Percentiles rank a stretch among this genome's conserved stretches.
Evolutionary conservation across 202 grass and related monocot genomes (phyloP).

Genomic region (Digitaria exilis): DNA sequence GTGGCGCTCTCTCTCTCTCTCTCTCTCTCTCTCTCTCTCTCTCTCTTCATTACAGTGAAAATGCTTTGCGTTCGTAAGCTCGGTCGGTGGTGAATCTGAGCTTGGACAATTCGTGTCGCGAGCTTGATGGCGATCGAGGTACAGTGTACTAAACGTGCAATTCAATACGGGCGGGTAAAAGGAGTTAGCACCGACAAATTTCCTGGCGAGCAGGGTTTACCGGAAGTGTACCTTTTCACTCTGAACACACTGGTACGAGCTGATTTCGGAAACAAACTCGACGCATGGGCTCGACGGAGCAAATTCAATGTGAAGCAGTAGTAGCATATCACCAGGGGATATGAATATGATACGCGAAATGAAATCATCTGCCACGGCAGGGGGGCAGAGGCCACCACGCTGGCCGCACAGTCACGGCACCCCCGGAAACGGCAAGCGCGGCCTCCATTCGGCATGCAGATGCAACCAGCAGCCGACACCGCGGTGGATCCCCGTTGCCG

Average conservation of each 20-base stretch:
- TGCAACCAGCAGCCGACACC: neutral
- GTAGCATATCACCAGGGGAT: neutral
- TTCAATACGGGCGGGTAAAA: neutral
- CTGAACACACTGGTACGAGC: neutral
- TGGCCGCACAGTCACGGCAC: neutral
- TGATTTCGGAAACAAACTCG: neutral
- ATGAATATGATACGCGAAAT: conserved; percentile 8
- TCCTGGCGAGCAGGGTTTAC: neutral
- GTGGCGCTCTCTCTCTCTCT: neutral
- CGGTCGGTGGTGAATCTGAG: neutral
- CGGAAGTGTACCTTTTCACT: neutral
- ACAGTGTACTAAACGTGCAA: neutral
- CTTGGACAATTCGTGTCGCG: neutral
- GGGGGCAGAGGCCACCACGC: neutral
- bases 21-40: neutral
- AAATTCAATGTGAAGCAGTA: neutral
- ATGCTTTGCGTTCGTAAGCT: neutral
- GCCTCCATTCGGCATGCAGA: neutral
- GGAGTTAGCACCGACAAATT: neutral
- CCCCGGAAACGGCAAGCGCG: conserved; percentile 15
- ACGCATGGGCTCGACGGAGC: conserved; percentile 26
- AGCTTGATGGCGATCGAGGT: neutral
- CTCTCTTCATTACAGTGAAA: neutral
- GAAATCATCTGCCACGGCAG: conserved; percentile 5
- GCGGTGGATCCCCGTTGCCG: too few species aligned